These are phyloP conservation scores for Ephemerocybe angulata DNA, from an alignment of 768 basidiomycete species.

Conservation along the genomic window DNA sequence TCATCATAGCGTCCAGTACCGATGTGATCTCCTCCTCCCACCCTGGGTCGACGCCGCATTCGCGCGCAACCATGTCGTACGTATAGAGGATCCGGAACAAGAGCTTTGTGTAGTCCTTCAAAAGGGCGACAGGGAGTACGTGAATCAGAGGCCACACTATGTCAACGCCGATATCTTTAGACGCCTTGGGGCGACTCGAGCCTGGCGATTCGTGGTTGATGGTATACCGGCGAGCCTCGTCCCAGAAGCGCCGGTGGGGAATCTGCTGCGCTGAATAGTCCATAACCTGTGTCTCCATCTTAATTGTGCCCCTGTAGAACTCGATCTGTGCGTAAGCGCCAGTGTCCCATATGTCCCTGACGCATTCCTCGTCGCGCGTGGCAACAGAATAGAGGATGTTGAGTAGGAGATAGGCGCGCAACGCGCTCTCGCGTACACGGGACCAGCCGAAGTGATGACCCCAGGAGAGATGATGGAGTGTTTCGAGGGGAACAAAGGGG, in stretches of 20 bases:
- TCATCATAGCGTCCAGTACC: constrained; percentile 11
- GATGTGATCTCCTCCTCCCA: constrained; percentile 12
- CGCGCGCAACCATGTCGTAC: constrained; percentile 33
- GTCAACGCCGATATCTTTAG: too few species aligned
- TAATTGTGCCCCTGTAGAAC: constrained; percentile 19
- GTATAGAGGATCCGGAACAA: constrained; percentile 34
- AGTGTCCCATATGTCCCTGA: background rate
- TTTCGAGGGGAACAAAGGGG: constrained; percentile 26
- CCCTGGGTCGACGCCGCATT: constrained; percentile 27
- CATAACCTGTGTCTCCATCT: constrained; percentile 13
- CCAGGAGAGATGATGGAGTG: constrained; percentile 24
- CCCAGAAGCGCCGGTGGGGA: constrained; percentile 27
- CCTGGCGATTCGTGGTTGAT: too few species aligned
- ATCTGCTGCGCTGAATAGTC: constrained; percentile 31
- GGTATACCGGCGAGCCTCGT: background rate
- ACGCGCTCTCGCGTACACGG: constrained; percentile 25
- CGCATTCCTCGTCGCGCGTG: constrained; percentile 21
- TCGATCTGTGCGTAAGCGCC: constrained; percentile 23
- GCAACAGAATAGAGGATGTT: constrained; percentile 20
- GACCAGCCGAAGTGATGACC: constrained; percentile 33
- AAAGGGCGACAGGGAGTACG: constrained; percentile 12
- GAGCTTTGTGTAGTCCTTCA: constrained; percentile 33
- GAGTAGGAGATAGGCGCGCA: constrained; percentile 33
- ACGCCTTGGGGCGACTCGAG: too few species aligned
- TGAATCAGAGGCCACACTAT: background rate